Conservation (phyloP, 2,329 filamentous ascomycete genomes). For the Colletotrichum scovillei region DNA sequence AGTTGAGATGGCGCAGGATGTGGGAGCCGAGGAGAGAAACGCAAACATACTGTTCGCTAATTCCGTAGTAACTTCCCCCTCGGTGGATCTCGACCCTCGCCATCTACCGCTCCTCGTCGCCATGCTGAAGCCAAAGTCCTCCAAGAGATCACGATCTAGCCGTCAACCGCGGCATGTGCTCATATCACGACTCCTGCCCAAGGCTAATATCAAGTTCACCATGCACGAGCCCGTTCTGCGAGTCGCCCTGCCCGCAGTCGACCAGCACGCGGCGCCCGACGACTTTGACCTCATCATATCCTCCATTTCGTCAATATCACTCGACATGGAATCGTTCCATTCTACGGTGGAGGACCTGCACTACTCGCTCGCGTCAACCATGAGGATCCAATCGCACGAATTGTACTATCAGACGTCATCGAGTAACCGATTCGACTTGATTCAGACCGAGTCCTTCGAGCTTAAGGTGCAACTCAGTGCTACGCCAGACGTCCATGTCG, state of each 20-base stretch:
- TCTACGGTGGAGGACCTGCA: constrained; percentile 85
- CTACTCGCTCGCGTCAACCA: constrained; percentile 85
- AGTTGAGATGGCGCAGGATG: constrained; percentile 80
- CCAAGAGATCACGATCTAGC: constrained; percentile 41
- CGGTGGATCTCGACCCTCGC: constrained; percentile 90
- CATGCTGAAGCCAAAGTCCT: constrained; percentile 70
- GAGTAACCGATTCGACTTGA: constrained; percentile 84
- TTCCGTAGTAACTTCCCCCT: constrained; percentile 94
- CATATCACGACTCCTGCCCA: constrained; percentile 91
- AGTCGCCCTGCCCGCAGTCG: constrained; percentile 85
- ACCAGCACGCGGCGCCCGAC: constrained; percentile 71
- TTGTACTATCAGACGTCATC: constrained; percentile 94
- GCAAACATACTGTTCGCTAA: constrained; percentile 97
- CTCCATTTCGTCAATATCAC: constrained; percentile 90
- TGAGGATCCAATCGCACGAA: constrained; percentile 86
- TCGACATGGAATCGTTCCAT: constrained; percentile 97
- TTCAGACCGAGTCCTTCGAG: constrained; percentile 90
- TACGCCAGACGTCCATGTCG: constrained; percentile 85
- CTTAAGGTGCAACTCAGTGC: constrained; percentile 87
- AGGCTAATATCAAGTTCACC: constrained; percentile 93
- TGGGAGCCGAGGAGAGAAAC: constrained; percentile 85
- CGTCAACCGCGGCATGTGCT: constrained; percentile 68
- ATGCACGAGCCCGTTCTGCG: constrained; percentile 96
- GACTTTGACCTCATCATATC: constrained; percentile 97
- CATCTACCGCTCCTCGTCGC: constrained; percentile 89